Percentiles rank a stretch among this genome's conserved stretches.
phyloP scores from a whole-genome alignment of 2,329 filamentous ascomycete genomes.

The Xylariaceae sp. region DNA sequence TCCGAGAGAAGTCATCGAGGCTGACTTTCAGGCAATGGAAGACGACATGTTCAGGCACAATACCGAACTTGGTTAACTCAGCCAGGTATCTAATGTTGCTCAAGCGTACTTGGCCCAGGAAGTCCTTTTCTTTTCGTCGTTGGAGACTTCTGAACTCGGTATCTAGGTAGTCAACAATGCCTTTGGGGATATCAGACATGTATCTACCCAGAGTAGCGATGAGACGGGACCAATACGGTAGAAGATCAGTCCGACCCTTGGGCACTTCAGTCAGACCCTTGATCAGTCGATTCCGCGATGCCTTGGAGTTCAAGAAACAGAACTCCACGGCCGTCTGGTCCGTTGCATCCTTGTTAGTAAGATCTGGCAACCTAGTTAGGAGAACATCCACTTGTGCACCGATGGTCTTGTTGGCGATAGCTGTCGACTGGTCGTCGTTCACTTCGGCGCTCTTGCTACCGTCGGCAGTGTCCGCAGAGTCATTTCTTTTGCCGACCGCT shows the following conservation, averaged over 20 bases:
- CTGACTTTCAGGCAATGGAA: constrained; percentile 98
- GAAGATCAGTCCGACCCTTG: constrained; percentile 84
- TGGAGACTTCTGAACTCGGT: constrained; percentile 96
- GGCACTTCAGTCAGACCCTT: constrained; percentile 93
- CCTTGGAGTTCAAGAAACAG: constrained; percentile 97
- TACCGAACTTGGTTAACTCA: constrained; percentile 95
- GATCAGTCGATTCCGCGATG: constrained; percentile 86
- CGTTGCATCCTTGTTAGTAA: constrained; percentile 85
- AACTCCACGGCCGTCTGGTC: constrained; percentile 94
- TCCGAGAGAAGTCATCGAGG: constrained; percentile 92
- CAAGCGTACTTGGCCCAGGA: constrained; percentile 86
- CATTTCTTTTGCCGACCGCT: constrained; percentile 69
- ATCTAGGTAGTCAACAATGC: constrained; percentile 85
- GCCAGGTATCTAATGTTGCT: constrained; percentile 97
- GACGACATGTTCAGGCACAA: constrained; percentile 96
- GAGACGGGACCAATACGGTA: constrained; percentile 87
- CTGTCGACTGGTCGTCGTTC: constrained; percentile 78
- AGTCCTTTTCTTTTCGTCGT: constrained; percentile 95
- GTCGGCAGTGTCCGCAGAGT: constrained; percentile 47
- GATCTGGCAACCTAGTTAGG: constrained; percentile 78
- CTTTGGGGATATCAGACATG: constrained; percentile 89
- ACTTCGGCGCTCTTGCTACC: constrained; percentile 46
- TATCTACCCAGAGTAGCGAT: constrained; percentile 91
- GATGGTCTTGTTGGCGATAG: constrained; percentile 95
- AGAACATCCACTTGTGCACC: constrained; percentile 94